phyloP scores from a whole-genome alignment of 192 early-diverging fungal species.

The Haplosporangium gracile region DNA sequence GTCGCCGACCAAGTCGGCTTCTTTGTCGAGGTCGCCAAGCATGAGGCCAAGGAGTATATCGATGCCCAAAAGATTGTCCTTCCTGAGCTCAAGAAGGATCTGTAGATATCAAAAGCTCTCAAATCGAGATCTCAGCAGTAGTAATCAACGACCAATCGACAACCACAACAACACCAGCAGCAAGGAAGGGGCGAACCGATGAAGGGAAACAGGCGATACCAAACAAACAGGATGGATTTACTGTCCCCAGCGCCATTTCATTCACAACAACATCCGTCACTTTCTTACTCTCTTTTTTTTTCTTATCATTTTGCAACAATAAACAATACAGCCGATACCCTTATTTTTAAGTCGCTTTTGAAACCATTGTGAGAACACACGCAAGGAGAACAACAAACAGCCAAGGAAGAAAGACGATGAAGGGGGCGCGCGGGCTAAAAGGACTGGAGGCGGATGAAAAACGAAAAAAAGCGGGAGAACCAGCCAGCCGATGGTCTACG shows the following conservation, averaged over 20 bases:
- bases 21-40: slow-evolving; percentile 64
- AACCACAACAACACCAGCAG: not conserved
- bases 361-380: not conserved
- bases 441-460: not conserved
- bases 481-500: not conserved
- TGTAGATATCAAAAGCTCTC: not conserved
- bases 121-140: not conserved
- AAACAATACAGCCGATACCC: slow-evolving; percentile 8
- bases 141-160: not conserved
- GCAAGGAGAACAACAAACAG: not conserved
- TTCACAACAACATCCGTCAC: not conserved
- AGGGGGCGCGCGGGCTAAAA: not conserved
- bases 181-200: not conserved
- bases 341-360: not conserved
- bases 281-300: slow-evolving; percentile 2
- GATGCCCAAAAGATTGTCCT: slow-evolving; percentile 52
- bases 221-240: not conserved
- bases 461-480: not conserved
- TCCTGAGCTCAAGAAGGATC: slow-evolving; percentile 38
- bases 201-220: not conserved
- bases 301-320: slow-evolving; percentile 7
- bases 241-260: not conserved
- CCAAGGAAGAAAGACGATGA: not conserved
- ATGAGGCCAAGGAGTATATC: slow-evolving; percentile 52
- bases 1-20: slow-evolving; percentile 83